These are phyloP conservation scores for Pisolithus thermaeus DNA, from an alignment of 1,284 basidiomycete species.

Conservation along the genomic window DNA sequence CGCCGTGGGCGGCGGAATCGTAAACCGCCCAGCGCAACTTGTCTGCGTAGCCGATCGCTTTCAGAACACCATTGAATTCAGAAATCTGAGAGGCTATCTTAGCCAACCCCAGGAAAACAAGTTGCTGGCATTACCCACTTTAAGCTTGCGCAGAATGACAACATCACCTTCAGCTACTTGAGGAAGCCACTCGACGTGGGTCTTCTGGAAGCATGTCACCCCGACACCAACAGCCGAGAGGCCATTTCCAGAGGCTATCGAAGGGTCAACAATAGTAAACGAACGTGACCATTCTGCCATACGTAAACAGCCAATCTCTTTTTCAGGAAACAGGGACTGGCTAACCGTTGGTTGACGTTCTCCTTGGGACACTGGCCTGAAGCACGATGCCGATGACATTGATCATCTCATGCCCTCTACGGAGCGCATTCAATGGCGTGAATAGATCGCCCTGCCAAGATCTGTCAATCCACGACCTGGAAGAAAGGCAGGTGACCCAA, in stretches of 20 bases:
- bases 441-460: conserved; percentile 26
- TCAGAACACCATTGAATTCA: conserved; percentile 22
- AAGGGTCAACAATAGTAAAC: conserved; percentile 25
- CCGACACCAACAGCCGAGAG: conserved; percentile 11
- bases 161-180: conserved; percentile 33
- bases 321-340: background rate
- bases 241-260: conserved; percentile 35
- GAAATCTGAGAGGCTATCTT: conserved; percentile 24
- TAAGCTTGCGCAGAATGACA: conserved; percentile 27
- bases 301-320: background rate
- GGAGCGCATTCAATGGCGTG: conserved; percentile 18
- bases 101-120: background rate
- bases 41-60: conserved; percentile 38
- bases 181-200: conserved; percentile 44
- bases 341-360: conserved; percentile 25
- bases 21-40: conserved; percentile 32
- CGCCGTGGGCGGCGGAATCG: conserved; percentile 14
- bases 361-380: conserved; percentile 7
- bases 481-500: conserved; percentile 7
- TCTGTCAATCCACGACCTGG: background rate
- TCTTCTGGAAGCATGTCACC: conserved; percentile 49
- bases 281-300: conserved; percentile 24
- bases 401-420: conserved; percentile 12
- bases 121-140: conserved; percentile 13
- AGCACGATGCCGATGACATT: conserved; percentile 29